Evolutionary conservation across 352 stramenopile species (phyloP).

Genomic region (Globisporangium takayamanum): DNA sequence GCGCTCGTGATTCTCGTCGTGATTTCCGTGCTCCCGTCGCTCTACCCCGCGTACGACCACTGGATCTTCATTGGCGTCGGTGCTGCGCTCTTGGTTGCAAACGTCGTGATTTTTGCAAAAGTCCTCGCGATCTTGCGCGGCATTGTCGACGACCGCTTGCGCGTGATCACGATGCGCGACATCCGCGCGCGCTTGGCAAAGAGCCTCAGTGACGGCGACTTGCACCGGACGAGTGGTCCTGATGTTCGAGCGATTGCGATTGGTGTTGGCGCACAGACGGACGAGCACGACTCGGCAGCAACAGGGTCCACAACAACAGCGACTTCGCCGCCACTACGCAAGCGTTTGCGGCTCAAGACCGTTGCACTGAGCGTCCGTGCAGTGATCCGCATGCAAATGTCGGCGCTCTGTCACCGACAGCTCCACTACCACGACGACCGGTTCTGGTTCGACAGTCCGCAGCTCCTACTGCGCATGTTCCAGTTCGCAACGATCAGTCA

Average conservation of each 20-base stretch:
- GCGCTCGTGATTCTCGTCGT: constrained; percentile 71
- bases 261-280: too few species aligned
- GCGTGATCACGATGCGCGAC: constrained; percentile 58
- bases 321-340: constrained; percentile 2
- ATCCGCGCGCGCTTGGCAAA: constrained; percentile 39
- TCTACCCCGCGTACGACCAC: constrained; percentile 56
- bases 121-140: constrained; percentile 74
- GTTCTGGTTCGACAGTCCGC: constrained; percentile 80
- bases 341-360: constrained; percentile 40
- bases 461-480: constrained; percentile 67
- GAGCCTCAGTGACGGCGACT: neutral
- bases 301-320: neutral
- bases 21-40: constrained; percentile 57
- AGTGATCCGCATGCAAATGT: constrained; percentile 85
- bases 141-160: constrained; percentile 78
- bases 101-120: constrained; percentile 83
- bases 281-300: too few species aligned
- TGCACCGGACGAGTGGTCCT: neutral
- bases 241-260: neutral
- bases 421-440: constrained; percentile 76
- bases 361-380: constrained; percentile 58
- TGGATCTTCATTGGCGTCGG: constrained; percentile 77
- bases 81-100: constrained; percentile 41
- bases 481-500: constrained; percentile 84
- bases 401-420: constrained; percentile 74